Evolutionary conservation across 495 filamentous ascomycete species (phyloP).

Genomic region (Pseudevernia furfuracea): DNA sequence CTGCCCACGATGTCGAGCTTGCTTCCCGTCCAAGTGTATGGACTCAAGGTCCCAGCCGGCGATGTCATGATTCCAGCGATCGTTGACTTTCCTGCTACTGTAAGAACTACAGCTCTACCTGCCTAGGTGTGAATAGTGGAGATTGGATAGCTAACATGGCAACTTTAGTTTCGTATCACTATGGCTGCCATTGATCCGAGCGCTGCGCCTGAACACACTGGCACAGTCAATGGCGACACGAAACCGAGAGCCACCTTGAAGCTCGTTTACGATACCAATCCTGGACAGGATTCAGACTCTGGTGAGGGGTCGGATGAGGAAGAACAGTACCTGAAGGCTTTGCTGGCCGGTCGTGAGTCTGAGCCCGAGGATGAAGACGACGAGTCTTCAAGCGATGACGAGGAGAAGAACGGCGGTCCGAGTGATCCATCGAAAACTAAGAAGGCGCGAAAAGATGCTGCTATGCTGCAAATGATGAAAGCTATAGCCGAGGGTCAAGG

Average conservation of each 20-base stretch:
- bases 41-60: constrained; percentile 75
- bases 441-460: constrained; percentile 66
- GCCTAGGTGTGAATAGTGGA: neutral
- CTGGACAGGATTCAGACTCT: constrained; percentile 46
- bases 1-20: constrained; percentile 45
- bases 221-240: constrained; percentile 51
- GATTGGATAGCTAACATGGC: neutral
- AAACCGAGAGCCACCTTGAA: constrained; percentile 77
- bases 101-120: constrained; percentile 42
- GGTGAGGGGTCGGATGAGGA: constrained; percentile 56
- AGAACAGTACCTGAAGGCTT: constrained; percentile 48
- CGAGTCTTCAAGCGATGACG: constrained; percentile 56
- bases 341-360: constrained; percentile 40
- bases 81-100: constrained; percentile 69
- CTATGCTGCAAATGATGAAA: constrained; percentile 38
- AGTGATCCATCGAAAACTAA: constrained; percentile 83
- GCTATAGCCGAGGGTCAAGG: constrained; percentile 23
- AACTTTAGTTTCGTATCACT: constrained; percentile 76
- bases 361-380: constrained; percentile 51
- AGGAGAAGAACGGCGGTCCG: constrained; percentile 77
- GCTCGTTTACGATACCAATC: constrained; percentile 61
- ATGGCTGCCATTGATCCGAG: constrained; percentile 97
- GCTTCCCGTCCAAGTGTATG: constrained; percentile 78
- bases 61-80: constrained; percentile 67
- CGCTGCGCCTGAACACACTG: constrained; percentile 58